These are phyloP conservation scores for Claviceps fusiformis DNA, from an alignment of 2,329 filamentous ascomycete species.

Conservation along the genomic window DNA sequence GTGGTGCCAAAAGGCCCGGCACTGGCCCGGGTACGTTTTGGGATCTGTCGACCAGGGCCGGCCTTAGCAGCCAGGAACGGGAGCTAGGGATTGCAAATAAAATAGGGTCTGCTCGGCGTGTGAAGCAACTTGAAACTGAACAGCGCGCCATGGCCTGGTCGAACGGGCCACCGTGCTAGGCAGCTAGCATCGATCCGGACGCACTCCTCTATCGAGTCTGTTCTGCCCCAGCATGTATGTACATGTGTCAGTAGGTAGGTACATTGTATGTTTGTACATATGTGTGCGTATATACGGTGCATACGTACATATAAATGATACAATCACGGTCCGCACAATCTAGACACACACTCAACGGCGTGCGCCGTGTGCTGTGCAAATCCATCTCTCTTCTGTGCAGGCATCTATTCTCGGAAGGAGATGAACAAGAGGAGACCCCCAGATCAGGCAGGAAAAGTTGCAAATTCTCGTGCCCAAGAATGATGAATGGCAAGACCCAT, in stretches of 20 bases:
- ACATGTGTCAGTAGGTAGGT: too few relatives aligned
- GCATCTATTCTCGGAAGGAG: slow-evolving; percentile 38
- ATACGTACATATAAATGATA: background rate
- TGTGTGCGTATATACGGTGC: too few relatives aligned
- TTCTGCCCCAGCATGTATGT: background rate
- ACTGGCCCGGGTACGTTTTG: slow-evolving; percentile 26
- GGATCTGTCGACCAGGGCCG: slow-evolving; percentile 16
- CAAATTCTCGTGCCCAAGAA: background rate
- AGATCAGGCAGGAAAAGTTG: background rate
- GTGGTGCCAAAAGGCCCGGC: slow-evolving; percentile 34
- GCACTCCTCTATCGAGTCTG: background rate
- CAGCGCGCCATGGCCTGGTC: slow-evolving; percentile 1
- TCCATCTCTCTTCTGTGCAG: slow-evolving; percentile 20
- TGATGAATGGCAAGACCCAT: background rate
- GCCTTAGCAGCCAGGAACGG: slow-evolving; percentile 25
- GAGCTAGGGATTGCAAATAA: slow-evolving; percentile 16
- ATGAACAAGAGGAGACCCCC: slow-evolving; percentile 9
- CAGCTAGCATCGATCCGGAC: slow-evolving; percentile 6
- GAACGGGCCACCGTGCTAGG: slow-evolving; percentile 1
- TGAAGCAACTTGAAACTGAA: slow-evolving; percentile 5
- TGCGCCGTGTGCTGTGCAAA: background rate
- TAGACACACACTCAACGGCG: background rate
- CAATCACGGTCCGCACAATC: background rate
- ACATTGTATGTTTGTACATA: too few relatives aligned
- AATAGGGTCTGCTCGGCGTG: background rate